phyloP scores from a whole-genome alignment of 768 basidiomycete species.

The Mycena amicta region DNA sequence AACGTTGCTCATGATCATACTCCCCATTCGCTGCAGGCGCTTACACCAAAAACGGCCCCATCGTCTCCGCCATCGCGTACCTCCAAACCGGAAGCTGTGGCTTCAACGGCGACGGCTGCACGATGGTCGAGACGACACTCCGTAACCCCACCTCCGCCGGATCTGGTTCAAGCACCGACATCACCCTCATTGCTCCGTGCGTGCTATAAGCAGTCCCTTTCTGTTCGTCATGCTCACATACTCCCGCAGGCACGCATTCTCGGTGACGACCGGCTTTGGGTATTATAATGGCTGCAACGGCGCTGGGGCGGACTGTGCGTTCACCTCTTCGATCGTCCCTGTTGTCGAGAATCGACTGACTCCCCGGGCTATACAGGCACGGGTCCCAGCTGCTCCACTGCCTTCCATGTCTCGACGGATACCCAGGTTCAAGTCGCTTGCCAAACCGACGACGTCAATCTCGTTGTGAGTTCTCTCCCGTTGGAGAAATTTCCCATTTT shows the following conservation, averaged over 20 bases:
- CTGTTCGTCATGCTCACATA: constrained; percentile 5
- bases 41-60: constrained; percentile 7
- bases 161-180: constrained; percentile 37
- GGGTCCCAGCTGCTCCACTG: constrained; percentile 7
- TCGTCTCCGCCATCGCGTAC: constrained; percentile 15
- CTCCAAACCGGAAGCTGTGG: constrained; percentile 29
- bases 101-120: constrained; percentile 43
- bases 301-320: constrained; percentile 48
- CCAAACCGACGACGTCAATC: constrained; percentile 14
- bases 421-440: constrained; percentile 10
- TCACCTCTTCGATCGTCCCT: constrained; percentile 38
- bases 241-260: constrained; percentile 39
- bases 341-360: constrained; percentile 24
- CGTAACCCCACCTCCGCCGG: constrained; percentile 34
- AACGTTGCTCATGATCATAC: no score
- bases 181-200: constrained; percentile 45
- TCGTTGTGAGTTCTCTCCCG: constrained; percentile 1
- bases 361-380: constrained; percentile 1
- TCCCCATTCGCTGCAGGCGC: not conserved
- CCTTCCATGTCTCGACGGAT: constrained; percentile 9
- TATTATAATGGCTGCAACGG: constrained; percentile 46
- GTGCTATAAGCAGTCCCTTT: constrained; percentile 22
- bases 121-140: constrained; percentile 40
- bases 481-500: no score
- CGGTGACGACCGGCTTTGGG: constrained; percentile 44